phyloP scores from a whole-genome alignment of 2,329 filamentous ascomycete genomes.

The Cordyceps cateniannulata region DNA sequence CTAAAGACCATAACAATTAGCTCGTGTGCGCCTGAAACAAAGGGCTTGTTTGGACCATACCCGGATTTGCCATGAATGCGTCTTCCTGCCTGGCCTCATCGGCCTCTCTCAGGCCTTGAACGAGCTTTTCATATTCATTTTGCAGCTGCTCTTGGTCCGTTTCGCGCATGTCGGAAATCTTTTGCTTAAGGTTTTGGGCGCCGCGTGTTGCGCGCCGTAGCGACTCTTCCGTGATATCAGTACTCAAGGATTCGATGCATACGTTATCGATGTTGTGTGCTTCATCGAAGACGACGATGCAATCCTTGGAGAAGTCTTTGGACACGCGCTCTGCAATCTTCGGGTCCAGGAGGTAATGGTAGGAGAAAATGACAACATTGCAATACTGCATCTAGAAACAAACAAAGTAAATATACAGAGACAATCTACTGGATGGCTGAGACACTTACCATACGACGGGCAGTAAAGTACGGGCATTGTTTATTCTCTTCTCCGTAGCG shows the following conservation, averaged over 20 bases:
- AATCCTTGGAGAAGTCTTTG: conserved; percentile 93
- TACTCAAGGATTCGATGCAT: conserved; percentile 95
- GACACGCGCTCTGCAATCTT: conserved; percentile 97
- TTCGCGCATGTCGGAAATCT: conserved; percentile 91
- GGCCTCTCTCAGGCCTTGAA: conserved; percentile 81
- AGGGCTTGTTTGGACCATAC: conserved; percentile 23
- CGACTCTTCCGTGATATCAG: conserved; percentile 93
- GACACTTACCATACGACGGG: conserved; percentile 72
- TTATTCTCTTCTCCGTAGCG: conserved; percentile 92
- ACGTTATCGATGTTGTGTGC: conserved; percentile 99
- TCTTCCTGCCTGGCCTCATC: conserved; percentile 90
- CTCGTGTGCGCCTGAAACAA: neutral
- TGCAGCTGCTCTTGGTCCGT: conserved; percentile 92
- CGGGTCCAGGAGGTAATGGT: conserved; percentile 94
- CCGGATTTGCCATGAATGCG: conserved; percentile 92
- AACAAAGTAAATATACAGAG: neutral
- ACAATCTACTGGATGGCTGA: too few species aligned
- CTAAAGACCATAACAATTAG: conserved; percentile 31
- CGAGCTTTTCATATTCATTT: conserved; percentile 90
- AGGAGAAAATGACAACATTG: conserved; percentile 99
- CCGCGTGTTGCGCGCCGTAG: conserved; percentile 84
- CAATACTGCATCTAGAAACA: conserved; percentile 81
- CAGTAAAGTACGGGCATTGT: conserved; percentile 96
- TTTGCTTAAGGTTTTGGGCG: conserved; percentile 82
- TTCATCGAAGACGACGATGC: conserved; percentile 97